Percentiles rank a stretch among this genome's conserved stretches.
phyloP scores from a whole-genome alignment of 2,329 filamentous ascomycete genomes.

The Graphilbum sp. region DNA sequence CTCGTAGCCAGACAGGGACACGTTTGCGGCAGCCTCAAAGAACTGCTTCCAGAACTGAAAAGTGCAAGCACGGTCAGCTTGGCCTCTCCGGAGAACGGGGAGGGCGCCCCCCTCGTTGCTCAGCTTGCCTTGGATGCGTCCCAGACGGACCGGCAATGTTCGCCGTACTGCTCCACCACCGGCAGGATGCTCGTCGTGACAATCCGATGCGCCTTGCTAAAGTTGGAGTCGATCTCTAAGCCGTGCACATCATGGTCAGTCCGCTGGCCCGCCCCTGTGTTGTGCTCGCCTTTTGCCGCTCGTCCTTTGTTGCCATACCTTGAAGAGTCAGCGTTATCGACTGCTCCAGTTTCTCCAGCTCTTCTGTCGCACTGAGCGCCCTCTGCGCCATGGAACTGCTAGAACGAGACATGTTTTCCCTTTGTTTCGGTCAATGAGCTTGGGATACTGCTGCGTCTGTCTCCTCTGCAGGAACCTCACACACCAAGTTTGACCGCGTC shows the following conservation, averaged over 20 bases:
- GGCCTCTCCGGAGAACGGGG: background rate
- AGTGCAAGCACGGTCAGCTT: background rate
- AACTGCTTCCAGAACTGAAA: constrained; percentile 99
- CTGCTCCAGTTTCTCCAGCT: constrained; percentile 90
- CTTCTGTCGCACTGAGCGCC: constrained; percentile 70
- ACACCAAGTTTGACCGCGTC: background rate
- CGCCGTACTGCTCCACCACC: constrained; percentile 85
- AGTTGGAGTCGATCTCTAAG: constrained; percentile 93
- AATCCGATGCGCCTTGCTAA: constrained; percentile 89
- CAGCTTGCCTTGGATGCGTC: constrained; percentile 70
- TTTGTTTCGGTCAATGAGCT: too few relatives aligned
- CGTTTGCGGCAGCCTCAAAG: constrained; percentile 95
- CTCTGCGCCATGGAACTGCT: constrained; percentile 21
- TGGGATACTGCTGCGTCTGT: background rate
- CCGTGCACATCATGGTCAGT: constrained; percentile 3
- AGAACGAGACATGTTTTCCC: background rate
- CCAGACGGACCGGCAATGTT: constrained; percentile 89
- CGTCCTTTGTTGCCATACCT: too few relatives aligned
- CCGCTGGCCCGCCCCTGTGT: too few relatives aligned
- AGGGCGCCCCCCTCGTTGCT: background rate
- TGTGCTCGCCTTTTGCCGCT: too few relatives aligned
- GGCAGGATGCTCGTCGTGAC: constrained; percentile 88
- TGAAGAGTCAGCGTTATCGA: constrained; percentile 92
- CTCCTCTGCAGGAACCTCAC: background rate
- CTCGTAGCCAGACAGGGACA: constrained; percentile 89